Evolutionary conservation across 2,329 filamentous ascomycete species (phyloP).

Genomic region (Geosmithia putterillii): DNA sequence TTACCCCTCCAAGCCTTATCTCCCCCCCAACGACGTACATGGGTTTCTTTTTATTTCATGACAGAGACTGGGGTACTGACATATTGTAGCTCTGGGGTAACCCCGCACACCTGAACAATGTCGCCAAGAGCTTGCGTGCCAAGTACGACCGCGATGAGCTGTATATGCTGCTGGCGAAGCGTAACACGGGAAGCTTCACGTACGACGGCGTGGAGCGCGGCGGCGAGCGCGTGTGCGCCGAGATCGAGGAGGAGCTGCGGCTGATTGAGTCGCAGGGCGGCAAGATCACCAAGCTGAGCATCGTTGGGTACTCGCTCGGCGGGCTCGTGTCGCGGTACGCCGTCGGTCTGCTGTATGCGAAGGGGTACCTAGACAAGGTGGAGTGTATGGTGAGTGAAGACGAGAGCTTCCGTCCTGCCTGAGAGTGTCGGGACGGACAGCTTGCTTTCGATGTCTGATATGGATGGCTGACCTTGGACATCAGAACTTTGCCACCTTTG

Average conservation of each 20-base stretch:
- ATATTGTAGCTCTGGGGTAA: slow-evolving; percentile 59
- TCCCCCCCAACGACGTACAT: neutral
- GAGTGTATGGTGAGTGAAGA: slow-evolving; percentile 53
- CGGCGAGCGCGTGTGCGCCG: slow-evolving; percentile 53
- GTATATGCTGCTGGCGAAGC: slow-evolving; percentile 59
- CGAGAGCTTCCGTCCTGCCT: too few relatives aligned
- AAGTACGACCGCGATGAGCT: slow-evolving; percentile 49
- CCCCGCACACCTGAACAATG: slow-evolving; percentile 56
- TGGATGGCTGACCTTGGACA: neutral
- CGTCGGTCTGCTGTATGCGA: slow-evolving; percentile 70
- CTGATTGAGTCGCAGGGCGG: slow-evolving; percentile 48
- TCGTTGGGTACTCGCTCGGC: slow-evolving; percentile 83
- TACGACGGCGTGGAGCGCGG: slow-evolving; percentile 59
- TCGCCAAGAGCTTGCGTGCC: slow-evolving; percentile 53
- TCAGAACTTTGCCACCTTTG: slow-evolving; percentile 88
- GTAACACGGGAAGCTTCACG: slow-evolving; percentile 61
- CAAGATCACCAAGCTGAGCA: slow-evolving; percentile 67
- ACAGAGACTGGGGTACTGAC: slow-evolving; percentile 3
- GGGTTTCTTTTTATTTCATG: neutral
- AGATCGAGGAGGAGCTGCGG: slow-evolving; percentile 53
- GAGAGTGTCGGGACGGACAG: neutral
- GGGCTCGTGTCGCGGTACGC: slow-evolving; percentile 80
- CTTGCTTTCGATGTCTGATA: too few relatives aligned
- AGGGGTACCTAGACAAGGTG: slow-evolving; percentile 66
- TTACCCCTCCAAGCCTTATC: slow-evolving; percentile 2